Evolutionary conservation across 1,284 basidiomycete genomes (phyloP), one percentile per base, ranked within the genome.

Genomic region (Cryptococcus amylolentus): DNA sequence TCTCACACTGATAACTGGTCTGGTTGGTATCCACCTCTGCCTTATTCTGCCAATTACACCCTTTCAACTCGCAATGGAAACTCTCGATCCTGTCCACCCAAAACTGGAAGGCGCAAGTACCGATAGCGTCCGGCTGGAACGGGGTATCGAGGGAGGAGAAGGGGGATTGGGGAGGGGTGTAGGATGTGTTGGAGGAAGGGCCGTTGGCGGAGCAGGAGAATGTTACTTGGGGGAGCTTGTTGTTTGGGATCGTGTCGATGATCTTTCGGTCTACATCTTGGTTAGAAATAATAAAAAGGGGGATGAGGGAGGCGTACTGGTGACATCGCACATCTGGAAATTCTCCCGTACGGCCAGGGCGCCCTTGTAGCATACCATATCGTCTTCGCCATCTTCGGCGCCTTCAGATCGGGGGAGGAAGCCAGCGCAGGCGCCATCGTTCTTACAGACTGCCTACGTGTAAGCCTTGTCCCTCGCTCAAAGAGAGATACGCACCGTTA

Each of bases 261-360:
- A 94, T 94, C 78, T 91, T 91, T 52, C 87, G 86, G 76, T 93
- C 88, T 90, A 64, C 8, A 31, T 27, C 13, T 16, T 14, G 26
- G 8, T 18, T 9, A 23, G 13, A 3, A 3, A 20, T 18, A 7
- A 23, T 51, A 2, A 16, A 42, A 31, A 28, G 20, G 44, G 4
- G 16, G 35, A 35, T 18, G 23, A 49, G 5, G 26, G 3, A 13
- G 18, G 80, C 89, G 68, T 70, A 93, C 91, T 97, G 14, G 94
- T 98, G 28, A 98, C 94, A 72, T 97, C 86, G 79, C 95, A 98
- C 85, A 96, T 91, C 75, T 98, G 95, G 75, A 93, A 92, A 68
- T 93, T 93, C 73, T 85, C 87, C 76, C 90, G 88, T 14, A 98
- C 88, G 0, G 91, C 91, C 68, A 89, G 84, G 13, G 95, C 95